Conservation (phyloP, 352 stramenopile genomes). For the Peronospora destructor region DNA sequence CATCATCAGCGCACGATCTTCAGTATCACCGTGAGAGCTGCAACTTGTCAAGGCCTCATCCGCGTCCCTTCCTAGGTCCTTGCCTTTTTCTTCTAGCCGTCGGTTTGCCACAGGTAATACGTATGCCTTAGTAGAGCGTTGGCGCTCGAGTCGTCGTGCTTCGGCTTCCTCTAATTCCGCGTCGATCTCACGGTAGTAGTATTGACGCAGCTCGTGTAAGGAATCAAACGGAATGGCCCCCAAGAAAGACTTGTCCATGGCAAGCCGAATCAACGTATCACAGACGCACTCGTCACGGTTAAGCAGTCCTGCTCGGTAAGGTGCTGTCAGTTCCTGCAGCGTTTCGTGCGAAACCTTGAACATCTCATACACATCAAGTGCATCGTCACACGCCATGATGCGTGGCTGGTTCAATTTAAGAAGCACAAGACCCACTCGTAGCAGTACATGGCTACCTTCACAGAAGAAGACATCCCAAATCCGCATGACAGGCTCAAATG, state of each 20-base stretch:
- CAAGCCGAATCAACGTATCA: constrained; percentile 69
- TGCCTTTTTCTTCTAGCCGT: neutral
- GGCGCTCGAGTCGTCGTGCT: constrained; percentile 20
- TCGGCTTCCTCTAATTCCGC: constrained; percentile 42
- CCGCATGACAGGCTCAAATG: constrained; percentile 81
- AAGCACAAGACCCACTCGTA: constrained; percentile 76
- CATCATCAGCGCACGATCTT: constrained; percentile 35
- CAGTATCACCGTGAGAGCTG: constrained; percentile 14
- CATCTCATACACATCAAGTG: constrained; percentile 79
- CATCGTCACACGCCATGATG: constrained; percentile 68
- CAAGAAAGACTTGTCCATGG: constrained; percentile 79
- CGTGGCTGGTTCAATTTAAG: constrained; percentile 72
- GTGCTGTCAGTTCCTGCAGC: constrained; percentile 48
- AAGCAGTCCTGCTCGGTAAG: constrained; percentile 46
- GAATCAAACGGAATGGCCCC: constrained; percentile 67
- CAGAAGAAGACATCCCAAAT: constrained; percentile 90
- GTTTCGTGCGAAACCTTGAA: constrained; percentile 68
- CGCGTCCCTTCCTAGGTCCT: constrained; percentile 2
- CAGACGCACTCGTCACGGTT: constrained; percentile 81
- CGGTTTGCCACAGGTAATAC: constrained; percentile 1
- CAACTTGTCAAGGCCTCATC: constrained; percentile 22
- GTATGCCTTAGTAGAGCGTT: constrained; percentile 10
- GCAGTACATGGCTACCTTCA: constrained; percentile 83
- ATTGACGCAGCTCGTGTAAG: constrained; percentile 62
- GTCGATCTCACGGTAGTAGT: constrained; percentile 56